Conservation (phyloP, 768 basidiomycete genomes). For the Macrolepiota dolichaula region DNA sequence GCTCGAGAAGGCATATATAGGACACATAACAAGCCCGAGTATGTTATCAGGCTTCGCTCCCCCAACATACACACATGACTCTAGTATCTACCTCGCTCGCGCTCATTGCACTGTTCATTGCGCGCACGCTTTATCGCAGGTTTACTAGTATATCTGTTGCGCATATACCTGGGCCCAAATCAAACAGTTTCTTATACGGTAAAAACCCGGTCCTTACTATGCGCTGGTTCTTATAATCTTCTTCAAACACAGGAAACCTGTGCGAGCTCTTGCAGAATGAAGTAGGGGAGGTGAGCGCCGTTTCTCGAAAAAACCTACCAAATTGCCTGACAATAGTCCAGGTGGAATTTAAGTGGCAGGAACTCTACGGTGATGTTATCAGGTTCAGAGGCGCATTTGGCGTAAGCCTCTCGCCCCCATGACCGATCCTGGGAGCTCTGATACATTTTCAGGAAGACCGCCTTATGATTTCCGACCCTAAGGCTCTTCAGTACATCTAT, state of each 20-base stretch:
- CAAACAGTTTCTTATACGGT: conserved; percentile 39
- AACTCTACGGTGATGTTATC: conserved; percentile 37
- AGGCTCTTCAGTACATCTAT: conserved; percentile 44
- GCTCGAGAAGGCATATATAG: neutral
- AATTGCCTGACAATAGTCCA: conserved; percentile 12
- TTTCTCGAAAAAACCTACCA: neutral
- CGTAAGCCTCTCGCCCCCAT: conserved; percentile 20
- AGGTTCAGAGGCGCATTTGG: conserved; percentile 34
- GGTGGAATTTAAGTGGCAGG: conserved; percentile 44
- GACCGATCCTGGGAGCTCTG: neutral
- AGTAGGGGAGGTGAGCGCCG: conserved; percentile 27
- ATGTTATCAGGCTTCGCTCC: neutral
- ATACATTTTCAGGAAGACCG: conserved; percentile 33
- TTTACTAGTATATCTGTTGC: conserved; percentile 30
- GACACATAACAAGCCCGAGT: neutral
- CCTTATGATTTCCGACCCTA: conserved; percentile 44
- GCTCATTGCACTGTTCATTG: conserved; percentile 10
- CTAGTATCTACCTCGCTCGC: conserved; percentile 8
- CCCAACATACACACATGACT: conserved; percentile 13
- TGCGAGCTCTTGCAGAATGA: conserved; percentile 28
- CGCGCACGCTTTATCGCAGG: conserved; percentile 27
- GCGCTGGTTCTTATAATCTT: neutral
- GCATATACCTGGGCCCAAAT: conserved; percentile 31
- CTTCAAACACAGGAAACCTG: conserved; percentile 22
- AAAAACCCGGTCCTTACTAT: neutral